Base-by-base conservation (phyloP, 2,329 filamentous ascomycete genomes). In the Dactylonectria macrodidyma region DNA sequence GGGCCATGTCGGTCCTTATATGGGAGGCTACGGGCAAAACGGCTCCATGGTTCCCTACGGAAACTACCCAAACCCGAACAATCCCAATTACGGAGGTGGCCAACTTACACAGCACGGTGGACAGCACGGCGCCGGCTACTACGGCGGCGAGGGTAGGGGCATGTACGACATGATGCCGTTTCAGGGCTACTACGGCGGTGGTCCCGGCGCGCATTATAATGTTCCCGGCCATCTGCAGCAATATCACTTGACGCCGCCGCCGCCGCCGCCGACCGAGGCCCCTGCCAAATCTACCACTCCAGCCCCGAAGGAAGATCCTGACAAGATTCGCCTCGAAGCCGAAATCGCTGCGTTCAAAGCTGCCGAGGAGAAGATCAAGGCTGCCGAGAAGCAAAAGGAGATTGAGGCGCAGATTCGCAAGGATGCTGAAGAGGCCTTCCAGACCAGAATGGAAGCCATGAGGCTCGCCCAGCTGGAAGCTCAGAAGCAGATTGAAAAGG, bases 271-370 rank as follows among this genome's bases (percentile, higher is more conserved):
- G 4, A 84, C 84, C 3, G 84, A 86, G 63, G 76, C 71, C n/a
- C 72, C 81, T 7, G 77, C 81, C 5, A 84, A 85, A 5, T 82
- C 84, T 2, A 80, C 82, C 1, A 81, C 81, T 6, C 82, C 83
- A 65, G 80, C 81, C 14, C 76, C 74, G 5, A 76, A 76, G 34
- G 88, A 76, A 16, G 88, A 92, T 60, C 84, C 87, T 2, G 87
- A 92, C 63, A 89, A 89, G 73, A 83, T 91, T 69, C 83, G 84
- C n/a, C 85, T 91, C 64, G 86, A 91, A 68, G 85, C 88, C 69
- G 86, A 92, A 72, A 79, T 93, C 16, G 84, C 85, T 12, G 80
- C 81, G 10, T 82, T 88, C 50, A 84, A 88, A 68, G 81, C 79
- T 4, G 83, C 83, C 34, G 80, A 85, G 64, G 84, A 83, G 34